These are phyloP conservation scores for Colletotrichum sp. DNA, from an alignment of 2,329 filamentous ascomycete species.

Conservation along the genomic window DNA sequence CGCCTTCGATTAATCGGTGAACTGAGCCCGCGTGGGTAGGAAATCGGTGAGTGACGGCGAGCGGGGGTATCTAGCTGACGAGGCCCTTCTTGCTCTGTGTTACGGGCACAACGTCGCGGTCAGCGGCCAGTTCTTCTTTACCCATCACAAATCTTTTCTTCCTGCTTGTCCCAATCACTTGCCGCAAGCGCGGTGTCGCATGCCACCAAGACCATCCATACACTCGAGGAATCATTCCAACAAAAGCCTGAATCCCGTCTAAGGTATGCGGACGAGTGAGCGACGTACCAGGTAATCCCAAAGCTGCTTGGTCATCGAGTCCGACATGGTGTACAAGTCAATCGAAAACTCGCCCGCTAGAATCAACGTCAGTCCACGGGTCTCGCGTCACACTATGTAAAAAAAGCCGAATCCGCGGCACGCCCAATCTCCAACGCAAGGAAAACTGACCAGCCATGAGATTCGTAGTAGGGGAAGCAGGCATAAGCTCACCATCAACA, in stretches of 20 bases:
- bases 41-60: not conserved
- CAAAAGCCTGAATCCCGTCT: not conserved
- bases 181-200: not conserved
- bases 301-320: conserved; percentile 86
- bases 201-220: not conserved
- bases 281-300: conserved; percentile 78
- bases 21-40: not conserved
- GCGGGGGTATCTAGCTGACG: conserved; percentile 31
- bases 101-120: conserved; percentile 4
- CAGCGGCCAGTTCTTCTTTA: conserved; percentile 13
- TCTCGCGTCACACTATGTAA: conserved; percentile 25
- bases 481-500: conserved; percentile 76
- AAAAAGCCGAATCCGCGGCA: not conserved
- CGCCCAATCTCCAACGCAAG: conserved; percentile 3
- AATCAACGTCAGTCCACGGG: conserved; percentile 34
- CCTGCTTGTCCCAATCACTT: not conserved
- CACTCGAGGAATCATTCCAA: not conserved
- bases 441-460: conserved; percentile 21
- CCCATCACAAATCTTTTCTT: not conserved
- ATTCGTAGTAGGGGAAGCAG: conserved; percentile 14
- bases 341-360: conserved; percentile 95
- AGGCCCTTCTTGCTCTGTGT: conserved; percentile 46
- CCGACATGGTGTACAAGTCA: conserved; percentile 96
- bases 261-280: not conserved
- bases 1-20: not conserved